Evolutionary conservation across 495 filamentous ascomycete species (phyloP).

Genomic region (Aspergillus avenaceus): DNA sequence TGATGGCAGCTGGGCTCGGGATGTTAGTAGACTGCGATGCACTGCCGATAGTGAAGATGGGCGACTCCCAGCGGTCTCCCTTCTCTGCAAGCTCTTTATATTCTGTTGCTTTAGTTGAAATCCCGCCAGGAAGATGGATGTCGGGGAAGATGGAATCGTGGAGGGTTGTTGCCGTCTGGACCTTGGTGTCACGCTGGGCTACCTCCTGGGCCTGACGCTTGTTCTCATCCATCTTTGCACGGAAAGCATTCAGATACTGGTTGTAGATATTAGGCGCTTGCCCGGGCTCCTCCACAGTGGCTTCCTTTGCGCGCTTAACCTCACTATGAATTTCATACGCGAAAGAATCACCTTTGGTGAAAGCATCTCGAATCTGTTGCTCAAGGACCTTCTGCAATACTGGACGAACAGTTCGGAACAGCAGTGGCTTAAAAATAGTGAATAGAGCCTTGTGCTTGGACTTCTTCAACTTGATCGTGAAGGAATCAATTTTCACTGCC

Average conservation of each 20-base stretch:
- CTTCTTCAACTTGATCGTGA: conserved; percentile 87
- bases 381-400: conserved; percentile 82
- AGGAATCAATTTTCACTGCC: conserved; percentile 74
- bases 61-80: conserved; percentile 92
- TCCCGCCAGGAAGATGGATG: conserved; percentile 83
- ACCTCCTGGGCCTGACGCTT: conserved; percentile 64
- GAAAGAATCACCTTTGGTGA: conserved; percentile 65
- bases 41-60: conserved; percentile 86
- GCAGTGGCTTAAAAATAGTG: conserved; percentile 78
- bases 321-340: conserved; percentile 76
- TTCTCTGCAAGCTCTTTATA: conserved; percentile 83
- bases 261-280: conserved; percentile 81
- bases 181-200: conserved; percentile 64
- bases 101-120: conserved; percentile 91
- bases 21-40: conserved; percentile 69
- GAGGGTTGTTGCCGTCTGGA: conserved; percentile 73
- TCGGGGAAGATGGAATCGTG: conserved; percentile 87
- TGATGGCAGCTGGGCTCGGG: conserved; percentile 57
- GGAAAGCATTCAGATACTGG: conserved; percentile 72
- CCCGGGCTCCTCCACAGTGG: conserved; percentile 66
- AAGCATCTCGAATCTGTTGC: conserved; percentile 77
- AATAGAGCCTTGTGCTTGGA: conserved; percentile 94
- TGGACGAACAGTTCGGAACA: conserved; percentile 79
- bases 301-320: conserved; percentile 65
- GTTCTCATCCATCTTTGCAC: conserved; percentile 67